Evolutionary conservation across 1,139 yeast genomes (phyloP).

Genomic region (Taphrina sp.): DNA sequence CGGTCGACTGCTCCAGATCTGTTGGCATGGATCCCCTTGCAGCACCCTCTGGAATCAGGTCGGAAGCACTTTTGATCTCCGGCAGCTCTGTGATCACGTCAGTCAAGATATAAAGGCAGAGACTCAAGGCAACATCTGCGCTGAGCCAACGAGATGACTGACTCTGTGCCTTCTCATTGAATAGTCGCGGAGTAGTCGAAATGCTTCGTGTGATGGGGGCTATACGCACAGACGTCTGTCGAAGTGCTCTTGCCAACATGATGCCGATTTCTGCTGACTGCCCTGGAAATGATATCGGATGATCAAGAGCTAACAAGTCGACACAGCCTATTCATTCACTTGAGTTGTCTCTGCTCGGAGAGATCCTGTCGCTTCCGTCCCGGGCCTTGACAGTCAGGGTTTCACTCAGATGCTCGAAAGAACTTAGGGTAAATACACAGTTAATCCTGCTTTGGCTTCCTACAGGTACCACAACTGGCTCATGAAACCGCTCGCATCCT

Average conservation of each 20-base stretch:
- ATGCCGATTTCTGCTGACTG: background rate
- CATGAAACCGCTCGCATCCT: too few relatives aligned
- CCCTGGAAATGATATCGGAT: background rate
- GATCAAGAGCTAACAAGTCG: background rate
- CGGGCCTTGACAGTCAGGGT: too few relatives aligned
- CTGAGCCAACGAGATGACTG: background rate
- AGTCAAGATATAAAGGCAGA: background rate
- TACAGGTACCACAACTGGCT: too few relatives aligned
- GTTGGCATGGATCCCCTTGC: slow-evolving; percentile 79
- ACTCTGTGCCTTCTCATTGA: slow-evolving; percentile 13
- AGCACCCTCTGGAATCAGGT: slow-evolving; percentile 86
- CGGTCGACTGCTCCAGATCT: slow-evolving; percentile 94
- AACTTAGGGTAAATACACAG: too few relatives aligned
- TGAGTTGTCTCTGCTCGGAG: too few relatives aligned
- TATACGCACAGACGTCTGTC: slow-evolving; percentile 8
- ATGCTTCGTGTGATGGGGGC: background rate
- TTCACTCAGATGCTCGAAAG: too few relatives aligned
- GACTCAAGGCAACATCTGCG: background rate
- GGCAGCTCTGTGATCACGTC: slow-evolving; percentile 48
- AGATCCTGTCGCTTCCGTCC: too few relatives aligned
- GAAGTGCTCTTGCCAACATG: slow-evolving; percentile 21
- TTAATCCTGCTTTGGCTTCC: too few relatives aligned
- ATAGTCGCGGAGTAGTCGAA: slow-evolving; percentile 17
- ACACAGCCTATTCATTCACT: background rate
- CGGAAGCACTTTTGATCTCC: slow-evolving; percentile 76